These are phyloP conservation scores for Hyphopichia wangnamkhiaoensis DNA, from an alignment of 1,139 yeast genomes.

Conservation along the genomic window DNA sequence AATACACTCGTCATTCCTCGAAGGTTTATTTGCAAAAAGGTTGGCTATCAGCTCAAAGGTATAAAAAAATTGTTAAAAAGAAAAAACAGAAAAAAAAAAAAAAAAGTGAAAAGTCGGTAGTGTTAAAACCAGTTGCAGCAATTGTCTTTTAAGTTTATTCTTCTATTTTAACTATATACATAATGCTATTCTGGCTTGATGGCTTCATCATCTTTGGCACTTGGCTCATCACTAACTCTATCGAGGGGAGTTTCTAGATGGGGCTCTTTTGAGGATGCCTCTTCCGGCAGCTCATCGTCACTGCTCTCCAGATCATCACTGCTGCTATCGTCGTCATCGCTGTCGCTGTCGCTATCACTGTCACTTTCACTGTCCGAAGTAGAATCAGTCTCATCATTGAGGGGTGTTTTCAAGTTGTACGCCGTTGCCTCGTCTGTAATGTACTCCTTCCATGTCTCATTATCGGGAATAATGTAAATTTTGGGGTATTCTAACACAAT, in stretches of 20 bases:
- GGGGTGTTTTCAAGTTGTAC: slow-evolving; percentile 14
- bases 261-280: slow-evolving; percentile 19
- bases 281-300: slow-evolving; percentile 20
- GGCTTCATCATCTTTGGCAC: neutral
- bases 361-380: slow-evolving; percentile 11
- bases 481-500: slow-evolving; percentile 81
- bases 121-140: neutral
- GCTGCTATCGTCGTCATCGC: slow-evolving; percentile 5
- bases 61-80: no score
- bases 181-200: no score
- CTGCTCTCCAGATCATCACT: slow-evolving; percentile 7
- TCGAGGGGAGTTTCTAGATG: neutral
- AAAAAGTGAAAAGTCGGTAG: no score
- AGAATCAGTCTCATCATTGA: slow-evolving; percentile 3
- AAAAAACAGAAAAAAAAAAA: no score
- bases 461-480: slow-evolving; percentile 42
- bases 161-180: no score
- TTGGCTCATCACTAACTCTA: neutral
- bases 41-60: no score
- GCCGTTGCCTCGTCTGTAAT: slow-evolving; percentile 18
- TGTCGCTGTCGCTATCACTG: slow-evolving; percentile 4
- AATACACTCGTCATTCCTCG: slow-evolving; percentile 31
- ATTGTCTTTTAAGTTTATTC: neutral
- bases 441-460: slow-evolving; percentile 14
- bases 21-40: neutral